Evolutionary conservation across 2,329 filamentous ascomycete genomes (phyloP).

Genomic region (Penicillium rolfsii): DNA sequence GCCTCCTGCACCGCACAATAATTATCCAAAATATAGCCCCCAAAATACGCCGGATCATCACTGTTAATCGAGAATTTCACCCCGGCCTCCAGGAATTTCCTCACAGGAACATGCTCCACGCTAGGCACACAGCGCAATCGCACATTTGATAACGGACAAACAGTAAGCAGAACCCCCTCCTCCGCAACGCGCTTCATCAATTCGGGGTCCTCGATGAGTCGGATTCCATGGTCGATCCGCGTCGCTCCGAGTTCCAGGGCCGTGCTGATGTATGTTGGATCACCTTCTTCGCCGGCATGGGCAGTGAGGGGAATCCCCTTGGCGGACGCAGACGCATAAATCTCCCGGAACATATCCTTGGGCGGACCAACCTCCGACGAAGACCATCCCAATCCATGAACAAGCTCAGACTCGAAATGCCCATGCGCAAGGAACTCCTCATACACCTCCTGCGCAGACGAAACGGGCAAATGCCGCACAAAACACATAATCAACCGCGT

Average conservation of each 20-base stretch:
- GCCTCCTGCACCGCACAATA: constrained; percentile 76
- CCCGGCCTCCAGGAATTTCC: constrained; percentile 64
- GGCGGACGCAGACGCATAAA: constrained; percentile 60
- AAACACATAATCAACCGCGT: constrained; percentile 73
- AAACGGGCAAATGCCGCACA: constrained; percentile 67
- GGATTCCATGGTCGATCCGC: constrained; percentile 76
- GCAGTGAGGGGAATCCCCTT: constrained; percentile 66
- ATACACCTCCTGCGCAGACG: constrained; percentile 54
- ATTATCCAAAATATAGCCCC: constrained; percentile 74
- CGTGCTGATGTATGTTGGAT: constrained; percentile 65
- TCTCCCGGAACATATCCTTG: constrained; percentile 61
- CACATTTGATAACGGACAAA: constrained; percentile 76
- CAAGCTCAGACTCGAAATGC: constrained; percentile 54
- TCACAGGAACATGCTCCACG: constrained; percentile 63
- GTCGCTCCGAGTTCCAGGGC: constrained; percentile 67
- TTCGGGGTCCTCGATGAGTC: constrained; percentile 61
- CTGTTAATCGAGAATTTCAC: constrained; percentile 74
- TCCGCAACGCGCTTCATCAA: constrained; percentile 63
- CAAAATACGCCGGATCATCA: constrained; percentile 76
- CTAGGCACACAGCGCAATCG: constrained; percentile 59
- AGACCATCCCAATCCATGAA: constrained; percentile 69
- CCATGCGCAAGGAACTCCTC: constrained; percentile 43
- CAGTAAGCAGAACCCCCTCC: constrained; percentile 64
- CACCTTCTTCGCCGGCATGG: constrained; percentile 77
- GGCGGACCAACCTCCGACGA: constrained; percentile 63